Evolutionary conservation across 352 stramenopile species (phyloP).

Genomic region (Plasmopara viticola): DNA sequence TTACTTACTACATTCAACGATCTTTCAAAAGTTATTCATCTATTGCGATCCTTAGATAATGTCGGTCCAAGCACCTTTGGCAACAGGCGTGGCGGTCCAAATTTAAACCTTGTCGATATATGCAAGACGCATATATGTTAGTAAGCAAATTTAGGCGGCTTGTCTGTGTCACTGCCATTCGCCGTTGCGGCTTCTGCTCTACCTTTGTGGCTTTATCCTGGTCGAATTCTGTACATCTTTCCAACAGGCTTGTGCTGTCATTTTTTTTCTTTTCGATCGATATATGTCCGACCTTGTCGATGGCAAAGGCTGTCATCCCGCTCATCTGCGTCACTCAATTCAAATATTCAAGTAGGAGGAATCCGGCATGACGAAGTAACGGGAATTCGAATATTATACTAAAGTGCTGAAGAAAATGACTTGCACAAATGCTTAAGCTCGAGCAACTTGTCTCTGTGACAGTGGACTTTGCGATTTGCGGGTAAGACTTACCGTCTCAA

Average conservation of each 20-base stretch:
- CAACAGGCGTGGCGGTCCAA: constrained; percentile 1
- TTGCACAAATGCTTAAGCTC: constrained; percentile 7
- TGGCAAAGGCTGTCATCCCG: constrained; percentile 29
- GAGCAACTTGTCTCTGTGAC: constrained; percentile 11
- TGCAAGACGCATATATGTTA: constrained; percentile 30
- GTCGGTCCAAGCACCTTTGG: constrained; percentile 11
- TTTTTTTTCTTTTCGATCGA: constrained; percentile 38
- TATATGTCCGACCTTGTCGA: constrained; percentile 31
- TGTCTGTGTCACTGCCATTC: constrained; percentile 10
- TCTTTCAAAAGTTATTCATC: constrained; percentile 30
- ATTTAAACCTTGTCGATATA: constrained; percentile 28
- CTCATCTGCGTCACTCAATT: constrained; percentile 31
- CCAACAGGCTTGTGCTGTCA: constrained; percentile 48
- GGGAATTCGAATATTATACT: constrained; percentile 38
- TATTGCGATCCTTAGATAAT: constrained; percentile 21
- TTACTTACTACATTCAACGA: constrained; percentile 27
- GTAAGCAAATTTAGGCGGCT: constrained; percentile 1
- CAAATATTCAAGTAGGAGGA: constrained; percentile 2
- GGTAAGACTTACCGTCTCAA: constrained; percentile 7
- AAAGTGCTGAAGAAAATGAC: constrained; percentile 23
- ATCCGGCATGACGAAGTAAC: constrained; percentile 9
- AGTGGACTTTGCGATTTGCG: constrained; percentile 39
- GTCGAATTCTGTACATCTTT: constrained; percentile 54
- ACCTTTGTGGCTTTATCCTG: constrained; percentile 37
- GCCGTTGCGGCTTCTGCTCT: constrained; percentile 8